phyloP scores from a whole-genome alignment of 345 rosid genomes.

The Linum lewisii region DNA sequence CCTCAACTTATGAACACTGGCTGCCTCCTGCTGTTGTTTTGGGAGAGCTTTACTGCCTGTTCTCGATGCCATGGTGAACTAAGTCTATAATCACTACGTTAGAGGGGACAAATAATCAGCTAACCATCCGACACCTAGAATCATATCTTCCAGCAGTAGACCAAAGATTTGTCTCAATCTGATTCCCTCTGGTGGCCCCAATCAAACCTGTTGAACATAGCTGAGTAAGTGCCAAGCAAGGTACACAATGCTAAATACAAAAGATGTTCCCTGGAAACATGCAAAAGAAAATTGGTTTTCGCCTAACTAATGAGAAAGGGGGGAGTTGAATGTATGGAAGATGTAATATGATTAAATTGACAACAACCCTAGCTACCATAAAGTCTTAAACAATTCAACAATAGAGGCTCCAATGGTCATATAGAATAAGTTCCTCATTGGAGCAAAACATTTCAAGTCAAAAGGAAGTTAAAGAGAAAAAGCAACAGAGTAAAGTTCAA shows the following conservation, averaged over 20 bases:
- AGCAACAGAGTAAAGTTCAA: neutral
- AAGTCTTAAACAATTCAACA: neutral
- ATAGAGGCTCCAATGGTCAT: neutral
- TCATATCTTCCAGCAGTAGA: constrained; percentile 11
- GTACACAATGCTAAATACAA: neutral
- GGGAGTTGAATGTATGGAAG: neutral
- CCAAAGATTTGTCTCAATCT: constrained; percentile 8
- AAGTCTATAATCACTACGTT: constrained; percentile 18
- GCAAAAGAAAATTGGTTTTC: no score
- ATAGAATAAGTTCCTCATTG: neutral
- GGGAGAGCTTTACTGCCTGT: constrained; percentile 28
- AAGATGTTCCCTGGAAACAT: no score
- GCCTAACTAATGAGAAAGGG: neutral
- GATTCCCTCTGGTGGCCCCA: neutral
- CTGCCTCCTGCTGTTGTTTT: constrained; percentile 27
- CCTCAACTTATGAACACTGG: constrained; percentile 25
- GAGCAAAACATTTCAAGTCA: neutral
- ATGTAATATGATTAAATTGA: neutral
- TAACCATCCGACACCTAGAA: constrained; percentile 14
- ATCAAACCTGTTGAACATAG: neutral
- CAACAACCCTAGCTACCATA: neutral
- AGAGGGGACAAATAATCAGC: constrained; percentile 20
- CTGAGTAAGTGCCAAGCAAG: neutral
- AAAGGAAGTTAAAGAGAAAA: neutral
- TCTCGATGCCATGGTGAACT: constrained; percentile 43